Base-by-base conservation (phyloP, 1,284 basidiomycete genomes). In the Sphagnurus paluster region DNA sequence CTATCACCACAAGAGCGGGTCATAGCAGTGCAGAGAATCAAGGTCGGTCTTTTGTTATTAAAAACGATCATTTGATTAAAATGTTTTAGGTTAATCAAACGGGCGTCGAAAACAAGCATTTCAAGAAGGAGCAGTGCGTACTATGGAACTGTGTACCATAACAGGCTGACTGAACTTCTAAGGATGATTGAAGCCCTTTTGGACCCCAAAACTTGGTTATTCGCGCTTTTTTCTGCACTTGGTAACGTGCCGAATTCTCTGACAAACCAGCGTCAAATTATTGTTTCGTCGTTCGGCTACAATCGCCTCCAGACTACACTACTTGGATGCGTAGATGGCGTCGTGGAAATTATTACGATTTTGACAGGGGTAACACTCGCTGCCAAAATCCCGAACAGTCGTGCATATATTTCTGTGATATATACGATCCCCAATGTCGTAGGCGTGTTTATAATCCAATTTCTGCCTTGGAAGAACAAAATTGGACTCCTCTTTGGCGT, bases 71-170 rank as follows among this genome's bases (percentile, higher is more conserved):
- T n/a, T n/a, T n/a, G n/a, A n/a, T 13, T 10, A 28, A 39, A 6
- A 17, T 11, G 5, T 19, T 5, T 28, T 45, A 76, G 74, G 70
- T 70, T 61, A 87, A 87, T 56, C 84, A 87, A 72, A 78, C 83
- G 2, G 84, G 85, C 25, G 75, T 85, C 14, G 84, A 87, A 63
- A 87, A 86, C 60, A 86, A 88, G 62, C 72, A 73, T 42, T 88
- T 85, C 68, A 91, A 90, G 67, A 77, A 72, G 47, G 80, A 87
- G 16, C 89, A 91, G 82, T 87, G 51, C 48, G 82, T 70, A n/a
- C n/a, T n/a, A n/a, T n/a, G n/a, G n/a, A 13, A 2, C 9, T 14
- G 17, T 21, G 30, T 19, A 14, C 19, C n/a, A 2, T 19, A 20
- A 8, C 8, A 25, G 8, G 24, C 25, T 14, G 7, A 16, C 5